Evolutionary conservation across 1,284 basidiomycete genomes (phyloP).

Genomic region (Microbotryum lychnidis-dioicae): DNA sequence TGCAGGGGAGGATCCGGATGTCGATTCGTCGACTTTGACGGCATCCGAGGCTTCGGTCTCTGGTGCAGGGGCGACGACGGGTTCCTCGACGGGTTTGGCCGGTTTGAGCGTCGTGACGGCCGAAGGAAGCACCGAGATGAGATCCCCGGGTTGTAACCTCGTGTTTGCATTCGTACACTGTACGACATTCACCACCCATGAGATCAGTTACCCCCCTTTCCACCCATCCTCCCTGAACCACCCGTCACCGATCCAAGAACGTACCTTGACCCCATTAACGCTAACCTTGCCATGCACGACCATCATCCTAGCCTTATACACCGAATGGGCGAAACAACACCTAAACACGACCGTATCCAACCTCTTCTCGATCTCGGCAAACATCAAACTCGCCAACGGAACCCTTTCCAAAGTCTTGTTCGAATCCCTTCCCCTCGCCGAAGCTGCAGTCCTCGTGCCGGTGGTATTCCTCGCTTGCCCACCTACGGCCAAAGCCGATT

Average conservation of each 20-base stretch:
- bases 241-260: conserved; percentile 26
- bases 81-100: conserved; percentile 16
- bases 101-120: conserved; percentile 48
- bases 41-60: conserved; percentile 28
- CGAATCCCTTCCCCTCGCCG: conserved; percentile 35
- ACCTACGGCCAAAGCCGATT: conserved; percentile 11
- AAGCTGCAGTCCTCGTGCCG: not conserved
- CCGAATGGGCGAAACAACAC: conserved; percentile 78
- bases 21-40: conserved; percentile 18
- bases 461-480: not conserved
- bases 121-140: conserved; percentile 77
- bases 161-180: conserved; percentile 79
- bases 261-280: conserved; percentile 80
- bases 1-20: conserved; percentile 13
- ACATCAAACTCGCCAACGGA: conserved; percentile 84
- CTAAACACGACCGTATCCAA: conserved; percentile 89
- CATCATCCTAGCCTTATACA: conserved; percentile 79
- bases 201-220: too few relatives aligned
- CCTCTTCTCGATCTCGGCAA: conserved; percentile 82
- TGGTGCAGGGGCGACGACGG: conserved; percentile 31
- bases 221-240: too few relatives aligned
- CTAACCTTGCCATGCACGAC: conserved; percentile 80
- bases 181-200: not conserved
- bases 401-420: conserved; percentile 21
- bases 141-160: conserved; percentile 87